These are phyloP conservation scores for Tricholoma matsutake DNA, from an alignment of 768 basidiomycete genomes.

Conservation along the genomic window DNA sequence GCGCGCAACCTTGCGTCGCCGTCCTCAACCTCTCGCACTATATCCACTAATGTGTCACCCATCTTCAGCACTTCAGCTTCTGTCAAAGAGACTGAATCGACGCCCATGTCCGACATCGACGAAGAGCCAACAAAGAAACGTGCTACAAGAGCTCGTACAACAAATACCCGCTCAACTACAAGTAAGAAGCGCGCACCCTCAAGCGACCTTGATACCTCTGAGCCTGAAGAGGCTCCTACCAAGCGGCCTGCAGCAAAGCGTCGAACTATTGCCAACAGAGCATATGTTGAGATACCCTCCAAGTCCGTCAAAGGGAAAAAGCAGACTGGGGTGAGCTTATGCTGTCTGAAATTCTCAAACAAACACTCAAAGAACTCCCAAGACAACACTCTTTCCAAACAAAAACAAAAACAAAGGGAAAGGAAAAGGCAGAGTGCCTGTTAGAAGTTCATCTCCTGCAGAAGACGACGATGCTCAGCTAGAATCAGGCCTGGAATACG, in stretches of 20 bases:
- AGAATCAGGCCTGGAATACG: slow-evolving; percentile 39
- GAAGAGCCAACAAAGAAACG: slow-evolving; percentile 18
- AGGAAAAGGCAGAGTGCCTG: slow-evolving; percentile 33
- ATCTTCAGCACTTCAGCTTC: slow-evolving; percentile 48
- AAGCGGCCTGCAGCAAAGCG: slow-evolving; percentile 32
- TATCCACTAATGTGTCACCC: slow-evolving; percentile 47
- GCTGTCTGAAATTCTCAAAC: background rate
- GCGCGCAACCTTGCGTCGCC: slow-evolving; percentile 27
- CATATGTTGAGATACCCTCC: slow-evolving; percentile 33
- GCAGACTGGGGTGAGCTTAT: slow-evolving; percentile 21
- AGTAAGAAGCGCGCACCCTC: slow-evolving; percentile 24
- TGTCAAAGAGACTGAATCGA: slow-evolving; percentile 43
- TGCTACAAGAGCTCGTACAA: slow-evolving; percentile 13
- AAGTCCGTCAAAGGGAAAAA: slow-evolving; percentile 16
- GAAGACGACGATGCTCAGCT: slow-evolving; percentile 29
- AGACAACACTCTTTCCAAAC: slow-evolving; percentile 8
- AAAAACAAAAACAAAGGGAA: slow-evolving; percentile 34
- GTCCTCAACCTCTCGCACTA: slow-evolving; percentile 38
- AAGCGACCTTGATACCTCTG: slow-evolving; percentile 20
- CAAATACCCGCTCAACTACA: slow-evolving; percentile 13
- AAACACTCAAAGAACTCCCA: background rate
- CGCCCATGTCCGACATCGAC: slow-evolving; percentile 47
- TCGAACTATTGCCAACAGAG: slow-evolving; percentile 31
- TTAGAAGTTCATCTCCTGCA: slow-evolving; percentile 23
- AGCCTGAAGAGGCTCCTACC: slow-evolving; percentile 18